Evolutionary conservation across 208 protist genomes (phyloP).

Genomic region (Leishmania amazonensis): DNA sequence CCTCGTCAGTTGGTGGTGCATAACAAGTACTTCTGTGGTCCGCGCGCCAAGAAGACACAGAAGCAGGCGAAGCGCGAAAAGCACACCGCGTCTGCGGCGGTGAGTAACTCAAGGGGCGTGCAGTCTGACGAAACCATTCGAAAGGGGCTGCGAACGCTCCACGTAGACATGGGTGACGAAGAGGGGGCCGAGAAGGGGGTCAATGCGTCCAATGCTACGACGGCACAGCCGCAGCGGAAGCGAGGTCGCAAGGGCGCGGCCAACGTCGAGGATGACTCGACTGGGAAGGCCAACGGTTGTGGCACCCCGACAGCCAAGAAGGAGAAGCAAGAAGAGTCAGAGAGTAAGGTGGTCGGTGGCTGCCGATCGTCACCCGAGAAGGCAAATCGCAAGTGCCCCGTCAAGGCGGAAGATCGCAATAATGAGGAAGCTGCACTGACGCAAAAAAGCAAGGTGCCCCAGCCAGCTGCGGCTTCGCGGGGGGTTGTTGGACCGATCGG

Average conservation of each 20-base stretch:
- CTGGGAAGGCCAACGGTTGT: background rate
- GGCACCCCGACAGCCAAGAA: conserved; percentile 9
- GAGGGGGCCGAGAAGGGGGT: conserved; percentile 4
- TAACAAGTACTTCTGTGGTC: conserved; percentile 95
- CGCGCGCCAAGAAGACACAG: conserved; percentile 74
- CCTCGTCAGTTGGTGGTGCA: conserved; percentile 89
- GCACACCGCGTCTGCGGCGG: conserved; percentile 2
- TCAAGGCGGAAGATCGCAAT: background rate
- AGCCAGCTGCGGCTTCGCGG: conserved; percentile 13
- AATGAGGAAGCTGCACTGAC: conserved; percentile 3
- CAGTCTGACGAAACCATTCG: conserved; percentile 77
- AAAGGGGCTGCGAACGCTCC: conserved; percentile 81
- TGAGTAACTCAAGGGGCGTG: conserved; percentile 28
- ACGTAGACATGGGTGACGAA: conserved; percentile 59
- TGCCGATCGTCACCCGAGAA: background rate
- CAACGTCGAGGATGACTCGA: background rate
- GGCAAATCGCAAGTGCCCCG: background rate
- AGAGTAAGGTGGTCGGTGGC: background rate
- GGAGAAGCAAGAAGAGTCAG: conserved; percentile 19
- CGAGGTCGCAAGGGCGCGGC: conserved; percentile 2
- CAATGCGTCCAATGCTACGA: background rate
- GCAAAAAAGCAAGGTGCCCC: conserved; percentile 22
- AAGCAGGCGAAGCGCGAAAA: conserved; percentile 90
- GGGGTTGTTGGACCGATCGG: conserved; percentile 80
- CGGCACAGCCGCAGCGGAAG: conserved; percentile 1